Conservation (phyloP, 75 land plant species). For the Pinus albicaulis region DNA sequence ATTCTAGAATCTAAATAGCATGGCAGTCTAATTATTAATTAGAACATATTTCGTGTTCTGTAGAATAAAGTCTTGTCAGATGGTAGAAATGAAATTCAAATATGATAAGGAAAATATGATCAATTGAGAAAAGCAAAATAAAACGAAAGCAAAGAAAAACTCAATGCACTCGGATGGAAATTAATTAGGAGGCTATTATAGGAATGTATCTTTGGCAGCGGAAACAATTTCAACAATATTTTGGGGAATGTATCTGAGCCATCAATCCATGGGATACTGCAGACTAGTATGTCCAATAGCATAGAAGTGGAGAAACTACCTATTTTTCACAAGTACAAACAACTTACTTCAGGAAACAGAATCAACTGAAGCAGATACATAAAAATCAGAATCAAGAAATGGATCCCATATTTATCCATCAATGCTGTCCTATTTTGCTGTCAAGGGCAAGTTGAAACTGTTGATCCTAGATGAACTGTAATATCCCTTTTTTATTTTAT, state of each 20-base stretch:
- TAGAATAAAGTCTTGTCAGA: not conserved
- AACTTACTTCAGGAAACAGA: not conserved
- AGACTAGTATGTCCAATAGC: not conserved
- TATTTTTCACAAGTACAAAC: not conserved
- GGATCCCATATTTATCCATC: not conserved
- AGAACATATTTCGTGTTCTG: not conserved
- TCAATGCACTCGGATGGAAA: not conserved
- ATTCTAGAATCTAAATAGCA: not conserved
- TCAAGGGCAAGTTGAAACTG: not conserved
- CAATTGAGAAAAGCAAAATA: not conserved
- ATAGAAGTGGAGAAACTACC: not conserved
- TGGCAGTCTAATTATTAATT: not conserved
- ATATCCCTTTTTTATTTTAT: too few species aligned
- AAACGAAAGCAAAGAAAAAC: not conserved
- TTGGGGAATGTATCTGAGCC: not conserved
- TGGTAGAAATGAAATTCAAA: not conserved
- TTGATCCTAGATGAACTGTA: not conserved
- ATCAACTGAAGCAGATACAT: not conserved
- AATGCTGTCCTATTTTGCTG: not conserved
- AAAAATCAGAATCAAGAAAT: not conserved
- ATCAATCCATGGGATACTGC: not conserved
- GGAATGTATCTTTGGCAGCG: not conserved
- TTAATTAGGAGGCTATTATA: not conserved
- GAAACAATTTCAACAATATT: not conserved
- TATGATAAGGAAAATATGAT: not conserved